Conservation (phyloP, 2,329 filamentous ascomycete species). For the Cryphonectria japonica region DNA sequence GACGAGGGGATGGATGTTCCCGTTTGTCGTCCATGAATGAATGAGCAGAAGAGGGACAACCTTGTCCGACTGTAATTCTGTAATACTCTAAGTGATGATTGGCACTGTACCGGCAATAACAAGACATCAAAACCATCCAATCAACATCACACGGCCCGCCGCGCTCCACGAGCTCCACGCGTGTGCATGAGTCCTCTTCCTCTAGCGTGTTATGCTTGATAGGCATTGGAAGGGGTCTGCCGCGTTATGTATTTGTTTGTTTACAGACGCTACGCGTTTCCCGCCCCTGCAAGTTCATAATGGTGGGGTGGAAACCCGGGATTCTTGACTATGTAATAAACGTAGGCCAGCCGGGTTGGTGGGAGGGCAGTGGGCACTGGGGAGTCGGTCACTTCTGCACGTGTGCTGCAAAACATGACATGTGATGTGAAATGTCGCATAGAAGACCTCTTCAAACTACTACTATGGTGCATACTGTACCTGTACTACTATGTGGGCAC, state of each 20-base stretch:
- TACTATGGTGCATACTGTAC: neutral
- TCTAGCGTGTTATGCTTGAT: neutral
- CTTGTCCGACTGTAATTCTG: neutral
- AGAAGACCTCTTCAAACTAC: neutral
- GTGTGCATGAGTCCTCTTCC: constrained; percentile 6
- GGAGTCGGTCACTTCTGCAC: neutral
- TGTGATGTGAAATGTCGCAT: neutral
- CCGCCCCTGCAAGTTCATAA: neutral
- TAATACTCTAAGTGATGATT: neutral
- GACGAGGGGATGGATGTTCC: constrained; percentile 5
- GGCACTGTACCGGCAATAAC: constrained; percentile 6
- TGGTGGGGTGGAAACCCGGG: neutral
- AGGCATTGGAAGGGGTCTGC: neutral
- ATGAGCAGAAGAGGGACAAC: constrained; percentile 1
- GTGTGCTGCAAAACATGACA: neutral
- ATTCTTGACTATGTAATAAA: too few relatives aligned
- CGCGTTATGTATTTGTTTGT: neutral
- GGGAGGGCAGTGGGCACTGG: neutral
- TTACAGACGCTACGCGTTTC: neutral
- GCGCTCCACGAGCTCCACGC: constrained; percentile 1
- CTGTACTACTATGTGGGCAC: neutral
- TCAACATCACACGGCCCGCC: neutral
- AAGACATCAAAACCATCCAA: neutral
- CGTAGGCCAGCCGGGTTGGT: neutral
- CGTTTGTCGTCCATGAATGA: constrained; percentile 18